Percentiles rank a stretch among this genome's conserved stretches.
phyloP scores from a whole-genome alignment of 225 moss, liverwort and hornwort species.

The Lunularia cruciata region DNA sequence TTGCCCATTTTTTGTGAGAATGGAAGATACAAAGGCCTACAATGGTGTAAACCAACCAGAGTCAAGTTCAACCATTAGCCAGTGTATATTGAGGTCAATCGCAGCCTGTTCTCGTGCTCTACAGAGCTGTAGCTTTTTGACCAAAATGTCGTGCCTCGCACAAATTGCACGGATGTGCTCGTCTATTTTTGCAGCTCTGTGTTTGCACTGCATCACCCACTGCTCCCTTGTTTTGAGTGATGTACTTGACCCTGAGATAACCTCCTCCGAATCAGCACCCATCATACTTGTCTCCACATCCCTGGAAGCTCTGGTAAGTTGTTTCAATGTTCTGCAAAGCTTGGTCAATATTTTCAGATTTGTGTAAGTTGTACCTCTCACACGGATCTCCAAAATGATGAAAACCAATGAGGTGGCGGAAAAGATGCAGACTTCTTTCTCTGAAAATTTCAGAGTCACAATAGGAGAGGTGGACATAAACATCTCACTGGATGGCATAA shows the following conservation, averaged over 20 bases:
- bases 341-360: not conserved
- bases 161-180: constrained; percentile 54
- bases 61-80: constrained; percentile 99
- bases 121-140: constrained; percentile 56
- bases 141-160: constrained; percentile 58
- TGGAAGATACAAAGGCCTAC: not conserved
- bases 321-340: constrained; percentile 58
- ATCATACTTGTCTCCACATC: constrained; percentile 65
- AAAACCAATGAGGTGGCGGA: no score
- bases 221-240: constrained; percentile 28
- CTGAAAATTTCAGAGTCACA: no score
- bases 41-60: constrained; percentile 54
- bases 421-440: no score
- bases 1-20: no score
- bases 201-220: constrained; percentile 50
- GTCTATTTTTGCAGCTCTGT: constrained; percentile 40
- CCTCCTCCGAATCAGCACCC: constrained; percentile 40
- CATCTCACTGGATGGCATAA: not conserved
- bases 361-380: not conserved
- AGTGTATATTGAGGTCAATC: constrained; percentile 87
- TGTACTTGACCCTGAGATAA: constrained; percentile 25
- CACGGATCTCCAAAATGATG: not conserved
- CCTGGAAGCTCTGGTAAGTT: constrained; percentile 60
- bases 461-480: not conserved
- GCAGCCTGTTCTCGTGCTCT: constrained; percentile 81